These are phyloP conservation scores for Chlorella sp. DNA, from an alignment of 139 green algal genomes.

Conservation along the genomic window DNA sequence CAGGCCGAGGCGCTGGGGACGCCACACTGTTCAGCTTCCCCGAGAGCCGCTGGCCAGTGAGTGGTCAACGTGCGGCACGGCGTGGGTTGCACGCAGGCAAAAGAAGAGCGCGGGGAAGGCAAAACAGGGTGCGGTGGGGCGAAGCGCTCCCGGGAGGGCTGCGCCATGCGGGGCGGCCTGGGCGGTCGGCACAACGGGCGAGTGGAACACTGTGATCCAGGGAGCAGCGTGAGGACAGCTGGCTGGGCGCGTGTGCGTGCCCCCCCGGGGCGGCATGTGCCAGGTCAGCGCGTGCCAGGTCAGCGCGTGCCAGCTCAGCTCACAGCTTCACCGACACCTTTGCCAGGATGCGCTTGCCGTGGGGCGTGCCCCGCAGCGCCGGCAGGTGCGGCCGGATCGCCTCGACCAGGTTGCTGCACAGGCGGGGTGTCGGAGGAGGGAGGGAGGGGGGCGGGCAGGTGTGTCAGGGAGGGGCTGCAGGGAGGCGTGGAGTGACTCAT, in stretches of 20 bases:
- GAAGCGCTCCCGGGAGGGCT: too few relatives aligned
- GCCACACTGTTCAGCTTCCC: too few relatives aligned
- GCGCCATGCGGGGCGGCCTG: too few relatives aligned
- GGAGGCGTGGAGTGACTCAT: neutral
- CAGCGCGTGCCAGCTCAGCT: constrained; percentile 1
- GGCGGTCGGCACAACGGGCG: too few relatives aligned
- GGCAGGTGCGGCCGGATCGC: constrained; percentile 92
- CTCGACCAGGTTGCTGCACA: constrained; percentile 78
- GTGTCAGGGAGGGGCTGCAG: neutral
- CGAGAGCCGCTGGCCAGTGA: too few relatives aligned
- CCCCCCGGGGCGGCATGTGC: neutral
- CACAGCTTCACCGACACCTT: constrained; percentile 72
- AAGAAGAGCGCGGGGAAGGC: too few relatives aligned
- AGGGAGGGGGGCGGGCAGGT: neutral
- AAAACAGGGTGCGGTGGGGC: too few relatives aligned
- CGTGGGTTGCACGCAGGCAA: too few relatives aligned
- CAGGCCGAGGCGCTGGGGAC: too few relatives aligned
- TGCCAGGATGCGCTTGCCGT: constrained; percentile 97
- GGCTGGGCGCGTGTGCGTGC: neutral
- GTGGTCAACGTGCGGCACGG: too few relatives aligned
- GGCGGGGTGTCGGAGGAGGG: neutral
- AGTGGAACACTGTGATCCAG: too few relatives aligned
- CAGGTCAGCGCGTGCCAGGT: neutral
- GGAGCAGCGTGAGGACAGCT: too few relatives aligned
- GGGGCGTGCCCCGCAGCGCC: constrained; percentile 86